These are phyloP conservation scores for Monosporascus sp. DNA, from an alignment of 2,329 filamentous ascomycete species.

Conservation along the genomic window DNA sequence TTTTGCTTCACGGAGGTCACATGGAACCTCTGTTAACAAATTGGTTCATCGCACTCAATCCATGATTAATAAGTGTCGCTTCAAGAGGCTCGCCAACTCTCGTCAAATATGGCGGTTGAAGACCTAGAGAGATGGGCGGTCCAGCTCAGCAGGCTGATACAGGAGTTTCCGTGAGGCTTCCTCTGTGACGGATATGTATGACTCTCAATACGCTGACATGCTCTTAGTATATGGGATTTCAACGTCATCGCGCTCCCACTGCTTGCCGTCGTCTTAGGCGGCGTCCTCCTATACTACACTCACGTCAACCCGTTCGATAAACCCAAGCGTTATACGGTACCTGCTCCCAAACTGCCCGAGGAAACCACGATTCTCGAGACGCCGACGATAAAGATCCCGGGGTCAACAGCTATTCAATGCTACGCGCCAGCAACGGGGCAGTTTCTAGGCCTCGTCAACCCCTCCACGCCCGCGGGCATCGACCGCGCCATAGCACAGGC, in stretches of 20 bases:
- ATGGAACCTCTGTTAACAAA: neutral
- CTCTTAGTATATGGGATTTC: conserved; percentile 15
- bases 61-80: too few species aligned
- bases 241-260: conserved; percentile 12
- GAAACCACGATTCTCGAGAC: conserved; percentile 53
- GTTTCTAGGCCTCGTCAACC: conserved; percentile 73
- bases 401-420: conserved; percentile 69
- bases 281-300: conserved; percentile 15
- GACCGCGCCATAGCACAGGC: conserved; percentile 74
- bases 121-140: conserved; percentile 22
- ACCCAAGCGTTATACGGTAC: conserved; percentile 56
- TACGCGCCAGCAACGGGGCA: conserved; percentile 87
- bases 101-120: conserved; percentile 18
- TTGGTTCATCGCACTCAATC: neutral
- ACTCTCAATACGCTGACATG: too few species aligned
- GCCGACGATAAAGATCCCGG: conserved; percentile 59
- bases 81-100: neutral
- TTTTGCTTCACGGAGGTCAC: neutral
- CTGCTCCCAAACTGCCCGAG: conserved; percentile 56
- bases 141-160: conserved; percentile 17
- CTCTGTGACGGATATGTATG: too few species aligned
- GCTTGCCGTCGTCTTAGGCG: conserved; percentile 14
- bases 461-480: conserved; percentile 70
- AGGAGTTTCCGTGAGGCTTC: conserved; percentile 20
- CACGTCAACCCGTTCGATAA: conserved; percentile 24